Evolutionary conservation across 331 rosid species (phyloP), one percentile per base, ranked within the genome.

Genomic region (Quercus phellos): DNA sequence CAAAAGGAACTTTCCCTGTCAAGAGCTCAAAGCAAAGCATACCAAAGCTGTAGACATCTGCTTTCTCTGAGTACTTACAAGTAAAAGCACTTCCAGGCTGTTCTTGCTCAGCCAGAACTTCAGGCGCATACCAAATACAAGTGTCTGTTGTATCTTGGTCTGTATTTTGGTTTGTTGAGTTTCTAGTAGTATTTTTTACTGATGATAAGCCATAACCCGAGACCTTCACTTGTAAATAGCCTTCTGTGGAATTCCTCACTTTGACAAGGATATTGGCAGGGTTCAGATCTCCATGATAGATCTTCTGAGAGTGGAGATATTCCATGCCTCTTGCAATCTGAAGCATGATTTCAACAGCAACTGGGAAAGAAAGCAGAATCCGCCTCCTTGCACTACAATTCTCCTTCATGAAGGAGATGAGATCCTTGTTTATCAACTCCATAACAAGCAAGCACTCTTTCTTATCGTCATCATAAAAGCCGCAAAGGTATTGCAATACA

Each of bases 301-400:
- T 85, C n/a, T 87, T 88, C 69, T 70, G 84, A 10, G 94, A 89
- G 79, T 96, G 98, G 6, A 96, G 93, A 34, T 91, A 88, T 68
- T 91, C 96, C 83, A 93, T 89, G 60, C 97, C 98, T 79, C 98
- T 87, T 0, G 98, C 96, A 74, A 96, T 91, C 75, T 96, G 99
- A 81, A 96, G 97, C 98, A 96, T 93, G 74, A 96, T 83, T 84
- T 96, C 99, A 67, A 90, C 93, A 60, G 88, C 82, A 32, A 90
- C 96, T 4, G 94, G 88, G 21, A 91, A 77, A 17, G 99, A 85
- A 80, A 93, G 89, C 75, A 93, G 43, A 77, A 88, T 67, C 84
- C 79, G 89, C 66, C 97, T 89, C 90, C 97, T 91, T 0, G 91
- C 88, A 24, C 98, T 90, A 26, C 76, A 77, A 18, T 88, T 91